Conservation (phyloP, 179 eudicot species). For the Camellia oleifera region DNA sequence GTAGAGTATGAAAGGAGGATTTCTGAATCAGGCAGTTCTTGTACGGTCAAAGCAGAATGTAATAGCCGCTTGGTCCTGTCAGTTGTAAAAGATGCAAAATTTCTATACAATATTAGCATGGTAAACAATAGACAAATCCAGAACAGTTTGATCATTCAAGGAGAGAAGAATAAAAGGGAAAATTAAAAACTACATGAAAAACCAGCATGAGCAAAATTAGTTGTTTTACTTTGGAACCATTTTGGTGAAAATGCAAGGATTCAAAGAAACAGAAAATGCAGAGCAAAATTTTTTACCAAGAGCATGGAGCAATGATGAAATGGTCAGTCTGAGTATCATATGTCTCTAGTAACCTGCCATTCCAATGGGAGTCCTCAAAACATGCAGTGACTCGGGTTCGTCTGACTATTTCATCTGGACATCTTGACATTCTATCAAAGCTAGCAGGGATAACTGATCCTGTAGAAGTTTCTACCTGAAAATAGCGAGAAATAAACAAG, state of each 20-base stretch:
- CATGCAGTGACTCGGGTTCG: conserved; percentile 66
- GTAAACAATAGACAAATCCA: background rate
- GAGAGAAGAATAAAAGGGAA: background rate
- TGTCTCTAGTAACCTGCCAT: conserved; percentile 68
- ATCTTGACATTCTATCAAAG: conserved; percentile 77
- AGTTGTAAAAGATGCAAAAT: background rate
- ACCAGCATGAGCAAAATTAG: background rate
- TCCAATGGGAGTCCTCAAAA: conserved; percentile 59
- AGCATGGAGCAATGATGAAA: conserved; percentile 70
- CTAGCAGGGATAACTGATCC: conserved; percentile 68
- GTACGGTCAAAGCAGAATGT: conserved; percentile 37
- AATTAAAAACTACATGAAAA: background rate
- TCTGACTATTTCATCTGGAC: conserved; percentile 87
- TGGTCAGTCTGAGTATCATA: conserved; percentile 71
- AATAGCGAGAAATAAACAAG: conserved; percentile 5
- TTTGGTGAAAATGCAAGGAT: background rate
- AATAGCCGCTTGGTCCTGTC: conserved; percentile 44
- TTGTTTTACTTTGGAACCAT: background rate
- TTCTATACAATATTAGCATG: conserved; percentile 5
- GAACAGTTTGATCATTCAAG: background rate
- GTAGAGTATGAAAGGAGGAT: conserved; percentile 65
- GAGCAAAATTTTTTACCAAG: conserved; percentile 48
- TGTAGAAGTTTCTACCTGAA: conserved; percentile 71
- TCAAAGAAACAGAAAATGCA: background rate
- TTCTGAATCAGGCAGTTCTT: conserved; percentile 58